Conservation (phyloP, 2,329 filamentous ascomycete species). For the Ophiostoma sp. region DNA sequence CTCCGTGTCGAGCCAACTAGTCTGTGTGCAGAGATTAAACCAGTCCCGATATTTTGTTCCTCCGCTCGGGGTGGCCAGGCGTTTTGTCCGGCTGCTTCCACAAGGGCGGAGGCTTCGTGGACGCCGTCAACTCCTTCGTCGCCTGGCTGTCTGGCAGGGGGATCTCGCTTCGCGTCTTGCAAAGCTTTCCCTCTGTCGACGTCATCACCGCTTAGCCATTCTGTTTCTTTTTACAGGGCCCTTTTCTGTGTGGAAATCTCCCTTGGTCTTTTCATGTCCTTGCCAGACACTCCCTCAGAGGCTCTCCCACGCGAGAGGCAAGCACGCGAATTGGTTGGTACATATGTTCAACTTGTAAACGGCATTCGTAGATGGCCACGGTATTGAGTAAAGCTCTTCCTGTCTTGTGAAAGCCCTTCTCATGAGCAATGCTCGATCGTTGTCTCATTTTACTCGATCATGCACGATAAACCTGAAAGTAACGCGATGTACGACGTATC, state of each 20-base stretch:
- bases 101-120: constrained; percentile 37
- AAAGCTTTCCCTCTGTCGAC: constrained; percentile 12
- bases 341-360: constrained; percentile 3
- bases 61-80: constrained; percentile 44
- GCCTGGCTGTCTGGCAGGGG: neutral
- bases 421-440: neutral
- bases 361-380: neutral
- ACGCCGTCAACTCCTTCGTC: constrained; percentile 35
- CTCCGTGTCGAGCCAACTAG: constrained; percentile 89
- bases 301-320: constrained; percentile 20
- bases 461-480: neutral
- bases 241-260: constrained; percentile 2
- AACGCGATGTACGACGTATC: neutral
- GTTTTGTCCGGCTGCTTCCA: constrained; percentile 49
- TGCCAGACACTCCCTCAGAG: neutral
- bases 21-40: constrained; percentile 86
- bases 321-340: constrained; percentile 26
- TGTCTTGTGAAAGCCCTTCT: neutral
- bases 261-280: constrained; percentile 2
- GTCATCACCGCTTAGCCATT: neutral
- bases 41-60: constrained; percentile 32
- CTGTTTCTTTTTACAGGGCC: neutral
- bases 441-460: neutral
- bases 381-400: neutral
- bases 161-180: constrained; percentile 23